Conservation (phyloP, 371 early-diverging fungal species). For the Mucor lusitanicus region DNA sequence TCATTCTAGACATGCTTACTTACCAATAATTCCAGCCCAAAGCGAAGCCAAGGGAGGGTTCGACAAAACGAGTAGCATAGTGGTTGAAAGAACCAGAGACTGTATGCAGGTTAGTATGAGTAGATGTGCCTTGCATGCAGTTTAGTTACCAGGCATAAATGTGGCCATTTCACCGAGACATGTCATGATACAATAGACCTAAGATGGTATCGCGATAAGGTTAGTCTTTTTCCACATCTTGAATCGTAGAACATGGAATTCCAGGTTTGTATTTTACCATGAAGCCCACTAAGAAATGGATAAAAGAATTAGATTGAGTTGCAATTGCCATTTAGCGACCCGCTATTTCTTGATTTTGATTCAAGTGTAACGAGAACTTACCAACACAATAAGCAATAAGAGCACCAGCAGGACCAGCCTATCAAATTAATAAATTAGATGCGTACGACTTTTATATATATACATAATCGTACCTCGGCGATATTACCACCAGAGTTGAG, state of each 20-base stretch:
- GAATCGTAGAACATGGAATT: not conserved
- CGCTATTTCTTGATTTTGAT: constrained; percentile 2
- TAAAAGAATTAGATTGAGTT: constrained; percentile 6
- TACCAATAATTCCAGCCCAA: constrained; percentile 66
- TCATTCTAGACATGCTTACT: not conserved
- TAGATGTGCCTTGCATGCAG: not conserved
- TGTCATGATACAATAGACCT: constrained; percentile 83
- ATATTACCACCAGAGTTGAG: constrained; percentile 76
- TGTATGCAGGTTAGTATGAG: not conserved
- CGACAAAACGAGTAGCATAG: constrained; percentile 82
- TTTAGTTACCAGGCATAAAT: constrained; percentile 47
- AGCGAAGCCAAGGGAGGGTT: constrained; percentile 82
- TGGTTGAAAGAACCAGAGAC: constrained; percentile 85
- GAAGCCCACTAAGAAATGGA: constrained; percentile 33
- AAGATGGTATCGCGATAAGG: not conserved
- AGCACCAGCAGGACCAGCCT: constrained; percentile 82
- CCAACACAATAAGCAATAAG: constrained; percentile 71
- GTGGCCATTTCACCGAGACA: constrained; percentile 89
- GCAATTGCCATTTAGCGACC: not conserved
- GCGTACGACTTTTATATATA: not conserved
- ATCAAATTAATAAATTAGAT: constrained; percentile 4
- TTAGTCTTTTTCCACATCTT: not conserved
- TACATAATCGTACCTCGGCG: constrained; percentile 34
- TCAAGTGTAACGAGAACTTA: constrained; percentile 31
- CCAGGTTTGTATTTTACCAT: constrained; percentile 31